Base-by-base conservation (phyloP, 1,284 basidiomycete genomes). In the Sporisorium exsertum region DNA sequence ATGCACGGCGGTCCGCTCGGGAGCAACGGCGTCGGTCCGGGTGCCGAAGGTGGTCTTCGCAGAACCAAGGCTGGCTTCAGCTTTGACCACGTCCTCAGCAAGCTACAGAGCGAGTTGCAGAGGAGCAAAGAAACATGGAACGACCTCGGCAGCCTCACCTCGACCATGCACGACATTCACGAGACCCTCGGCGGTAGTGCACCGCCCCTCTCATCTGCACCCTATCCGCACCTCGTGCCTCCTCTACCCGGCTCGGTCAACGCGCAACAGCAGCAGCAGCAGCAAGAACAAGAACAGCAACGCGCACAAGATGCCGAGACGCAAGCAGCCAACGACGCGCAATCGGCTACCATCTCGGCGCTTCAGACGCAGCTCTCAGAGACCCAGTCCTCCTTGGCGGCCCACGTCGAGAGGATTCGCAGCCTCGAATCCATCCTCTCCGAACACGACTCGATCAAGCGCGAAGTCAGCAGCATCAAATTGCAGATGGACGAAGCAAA, bases 51-150 rank as follows among this genome's bases (percentile, higher is more conserved):
- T 40, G 81, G 83, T 3, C 68, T 84, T 6, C 72, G 83, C 20
- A 74, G 77, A 33, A 71, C 66, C 64, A 84, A 84, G 54, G 61
- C 70, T 24, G 74, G 77, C 24, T 66, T 91, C 77, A 92, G 92
- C 20, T 88, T 94, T 35, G 93, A 94, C 78, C 92, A 93, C 78
- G 93, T 95, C 72, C 87, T 94, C 55, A 91, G 88, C 74, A 89
- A 91, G 49, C 86, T 93, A 3, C 92, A 98, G 87, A 91, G 91
- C 76, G 95, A 98, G 84, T 89, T 99, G 37, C 92, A 93, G 86
- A 96, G 95, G 87, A 95, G 94, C 83, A 91, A 94, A 20, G 95
- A 98, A 83, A 96, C 94, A 0, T 93, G 94, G n/a, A 89, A 91
- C 1, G 95, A 99, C 84, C 88, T 99, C 5, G 91, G 91, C 78